Evolutionary conservation across 1,284 basidiomycete genomes (phyloP), one percentile per base, ranked within the genome.

Genomic region (Pseudozyma flocculosa): DNA sequence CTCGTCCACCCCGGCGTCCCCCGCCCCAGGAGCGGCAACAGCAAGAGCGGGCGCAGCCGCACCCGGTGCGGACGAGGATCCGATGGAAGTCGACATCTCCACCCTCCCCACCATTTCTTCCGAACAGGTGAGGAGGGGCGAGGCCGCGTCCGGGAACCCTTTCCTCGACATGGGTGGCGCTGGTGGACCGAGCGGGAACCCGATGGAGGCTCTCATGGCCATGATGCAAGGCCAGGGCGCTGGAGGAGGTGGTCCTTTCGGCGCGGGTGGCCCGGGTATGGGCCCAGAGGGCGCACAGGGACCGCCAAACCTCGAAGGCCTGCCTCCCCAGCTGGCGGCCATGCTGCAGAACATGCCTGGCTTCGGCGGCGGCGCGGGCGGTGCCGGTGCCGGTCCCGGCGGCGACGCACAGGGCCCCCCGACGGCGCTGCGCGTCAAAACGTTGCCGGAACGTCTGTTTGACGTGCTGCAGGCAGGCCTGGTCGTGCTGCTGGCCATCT

Each of bases 21-120:
- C 13, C 17, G 24, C 23, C 10, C 5, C 7, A 21, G 15, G 15
- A 5, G n/a, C 11, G 11, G 18, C 37, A 39, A 19, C 37, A 19
- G 13, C n/a, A n/a, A 11, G 11, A 9, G 37, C 37, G 18, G 37
- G 19, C 40, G 7, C 21, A 3, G 19, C 21, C 7, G 43, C 37
- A 14, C 30, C 38, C 21, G 57, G 52, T 0, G 49, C 64, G 9
- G 61, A 68, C 21, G 61, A 61, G n/a, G 70, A 73, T 38, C 70
- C 70, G 21, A 40, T 67, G 22, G 70, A 73, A 30, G 60, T 73
- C 4, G 67, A 69, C 45, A 41, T 69, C 24, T 60, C 63, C 1
- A 42, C 59, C 0, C 43, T 68, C 3, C 51, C 43, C 45, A 22
- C 50, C 50, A 41, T 26, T n/a, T 10, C 10, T 14, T 37, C 36